These are phyloP conservation scores for Ceratocystis cubensis DNA, from an alignment of 2,329 filamentous ascomycete genomes.

Conservation along the genomic window DNA sequence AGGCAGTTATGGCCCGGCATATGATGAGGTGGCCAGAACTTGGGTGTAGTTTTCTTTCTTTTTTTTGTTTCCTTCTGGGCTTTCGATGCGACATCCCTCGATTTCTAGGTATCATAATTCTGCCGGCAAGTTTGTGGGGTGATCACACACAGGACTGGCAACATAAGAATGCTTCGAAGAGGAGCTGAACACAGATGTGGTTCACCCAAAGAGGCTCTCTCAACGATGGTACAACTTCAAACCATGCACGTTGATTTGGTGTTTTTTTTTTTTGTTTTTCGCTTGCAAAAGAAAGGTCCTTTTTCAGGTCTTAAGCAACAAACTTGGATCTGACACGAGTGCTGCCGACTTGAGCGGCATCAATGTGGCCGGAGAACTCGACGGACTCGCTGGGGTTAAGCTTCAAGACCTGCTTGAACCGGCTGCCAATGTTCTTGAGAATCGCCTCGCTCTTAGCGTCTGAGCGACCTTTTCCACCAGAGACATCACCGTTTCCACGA, in stretches of 20 bases:
- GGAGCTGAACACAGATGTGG: constrained; percentile 9
- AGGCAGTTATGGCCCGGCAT: neutral
- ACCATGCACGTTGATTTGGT: constrained; percentile 2
- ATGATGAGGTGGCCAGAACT: neutral
- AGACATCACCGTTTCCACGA: constrained; percentile 59
- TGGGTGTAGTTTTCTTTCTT: neutral
- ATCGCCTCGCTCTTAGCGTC: constrained; percentile 74
- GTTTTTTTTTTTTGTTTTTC: neutral
- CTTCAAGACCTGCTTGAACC: constrained; percentile 86
- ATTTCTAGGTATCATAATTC: constrained; percentile 19
- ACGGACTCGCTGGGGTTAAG: constrained; percentile 64
- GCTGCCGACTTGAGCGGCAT: constrained; percentile 83
- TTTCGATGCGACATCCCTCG: constrained; percentile 4
- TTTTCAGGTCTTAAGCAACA: constrained; percentile 46
- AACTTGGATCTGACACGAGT: constrained; percentile 94
- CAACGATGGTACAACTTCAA: constrained; percentile 2
- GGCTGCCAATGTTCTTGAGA: constrained; percentile 68
- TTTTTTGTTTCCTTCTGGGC: neutral
- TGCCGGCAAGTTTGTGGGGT: constrained; percentile 11
- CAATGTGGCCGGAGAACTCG: constrained; percentile 94
- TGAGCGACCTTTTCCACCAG: constrained; percentile 64
- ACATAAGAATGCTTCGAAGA: constrained; percentile 10
- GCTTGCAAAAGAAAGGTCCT: neutral
- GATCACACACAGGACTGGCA: neutral
- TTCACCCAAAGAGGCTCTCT: constrained; percentile 3